phyloP scores from a whole-genome alignment of 208 protist species.

The Vickermania ingenoplastis region DNA sequence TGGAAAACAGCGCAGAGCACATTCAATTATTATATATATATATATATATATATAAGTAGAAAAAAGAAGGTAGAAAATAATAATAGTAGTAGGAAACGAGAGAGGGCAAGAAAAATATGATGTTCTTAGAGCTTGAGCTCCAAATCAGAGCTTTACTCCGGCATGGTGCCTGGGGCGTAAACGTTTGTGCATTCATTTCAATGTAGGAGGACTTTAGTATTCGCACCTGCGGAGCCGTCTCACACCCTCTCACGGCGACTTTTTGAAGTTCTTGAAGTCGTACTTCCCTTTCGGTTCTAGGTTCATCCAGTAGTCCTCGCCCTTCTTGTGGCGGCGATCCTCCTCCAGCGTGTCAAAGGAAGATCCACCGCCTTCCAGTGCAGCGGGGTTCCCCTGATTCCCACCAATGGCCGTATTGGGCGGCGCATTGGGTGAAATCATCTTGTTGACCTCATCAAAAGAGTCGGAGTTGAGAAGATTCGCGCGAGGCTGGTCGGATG shows the following conservation, averaged over 20 bases:
- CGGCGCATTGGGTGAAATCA: conserved; percentile 83
- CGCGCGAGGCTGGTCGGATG: conserved; percentile 68
- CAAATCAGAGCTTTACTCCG: no score
- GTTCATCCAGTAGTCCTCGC: conserved; percentile 91
- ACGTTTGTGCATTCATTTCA: no score
- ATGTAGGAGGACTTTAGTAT: no score
- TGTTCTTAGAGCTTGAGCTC: no score
- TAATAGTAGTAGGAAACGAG: no score
- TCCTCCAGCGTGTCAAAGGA: conserved; percentile 75
- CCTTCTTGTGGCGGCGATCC: conserved; percentile 80
- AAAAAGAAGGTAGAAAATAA: conserved; percentile 9
- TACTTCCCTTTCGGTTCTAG: conserved; percentile 83
- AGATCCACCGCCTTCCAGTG: conserved; percentile 32
- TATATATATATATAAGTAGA: conserved; percentile 11
- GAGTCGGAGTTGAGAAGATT: conserved; percentile 70
- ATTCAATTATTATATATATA: conserved; percentile 3
- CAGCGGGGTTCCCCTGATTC: conserved; percentile 17
- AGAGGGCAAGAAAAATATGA: no score
- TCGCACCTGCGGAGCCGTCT: no score
- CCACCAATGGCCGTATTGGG: conserved; percentile 28
- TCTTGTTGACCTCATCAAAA: conserved; percentile 87
- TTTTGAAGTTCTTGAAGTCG: conserved; percentile 85
- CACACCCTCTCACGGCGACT: conserved; percentile 71
- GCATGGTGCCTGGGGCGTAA: no score
- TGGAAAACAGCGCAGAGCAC: conserved; percentile 1